These are phyloP conservation scores for Hansfordia pulvinata DNA, from an alignment of 2,329 filamentous ascomycete species.

Conservation along the genomic window DNA sequence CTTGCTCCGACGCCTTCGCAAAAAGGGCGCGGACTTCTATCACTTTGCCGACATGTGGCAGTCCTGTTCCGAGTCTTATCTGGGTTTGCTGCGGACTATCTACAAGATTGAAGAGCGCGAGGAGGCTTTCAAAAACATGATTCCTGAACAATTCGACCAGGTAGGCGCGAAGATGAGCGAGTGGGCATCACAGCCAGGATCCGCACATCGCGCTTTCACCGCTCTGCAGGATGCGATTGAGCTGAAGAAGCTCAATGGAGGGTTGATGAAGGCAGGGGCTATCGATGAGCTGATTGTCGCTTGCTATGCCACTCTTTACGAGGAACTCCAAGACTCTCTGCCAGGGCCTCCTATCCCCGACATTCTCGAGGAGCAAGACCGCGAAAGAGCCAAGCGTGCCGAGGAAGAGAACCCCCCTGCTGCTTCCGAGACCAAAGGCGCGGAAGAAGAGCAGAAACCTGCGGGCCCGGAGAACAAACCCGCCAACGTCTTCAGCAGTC, in stretches of 20 bases:
- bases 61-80: constrained; percentile 36
- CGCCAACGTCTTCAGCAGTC: constrained; percentile 22
- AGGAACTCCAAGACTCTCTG: constrained; percentile 47
- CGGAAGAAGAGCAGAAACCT: constrained; percentile 13
- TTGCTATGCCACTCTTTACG: constrained; percentile 68
- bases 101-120: constrained; percentile 34
- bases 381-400: constrained; percentile 20
- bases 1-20: constrained; percentile 65
- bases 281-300: constrained; percentile 94
- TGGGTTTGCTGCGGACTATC: constrained; percentile 35
- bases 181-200: constrained; percentile 31
- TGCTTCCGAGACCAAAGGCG: too few relatives aligned
- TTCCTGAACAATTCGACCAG: constrained; percentile 43
- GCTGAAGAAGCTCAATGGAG: constrained; percentile 63
- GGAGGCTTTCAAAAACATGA: constrained; percentile 40
- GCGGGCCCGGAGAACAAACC: constrained; percentile 20
- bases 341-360: constrained; percentile 33
- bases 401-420: constrained; percentile 23
- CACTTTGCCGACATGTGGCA: constrained; percentile 49
- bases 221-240: constrained; percentile 46
- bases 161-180: constrained; percentile 37
- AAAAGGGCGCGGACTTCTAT: constrained; percentile 65
- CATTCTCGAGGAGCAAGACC: constrained; percentile 32
- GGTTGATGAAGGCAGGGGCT: constrained; percentile 68
- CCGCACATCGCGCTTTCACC: constrained; percentile 28